phyloP scores from a whole-genome alignment of 2,329 filamentous ascomycete species.

The Nannizziopsis arthrosporioides region DNA sequence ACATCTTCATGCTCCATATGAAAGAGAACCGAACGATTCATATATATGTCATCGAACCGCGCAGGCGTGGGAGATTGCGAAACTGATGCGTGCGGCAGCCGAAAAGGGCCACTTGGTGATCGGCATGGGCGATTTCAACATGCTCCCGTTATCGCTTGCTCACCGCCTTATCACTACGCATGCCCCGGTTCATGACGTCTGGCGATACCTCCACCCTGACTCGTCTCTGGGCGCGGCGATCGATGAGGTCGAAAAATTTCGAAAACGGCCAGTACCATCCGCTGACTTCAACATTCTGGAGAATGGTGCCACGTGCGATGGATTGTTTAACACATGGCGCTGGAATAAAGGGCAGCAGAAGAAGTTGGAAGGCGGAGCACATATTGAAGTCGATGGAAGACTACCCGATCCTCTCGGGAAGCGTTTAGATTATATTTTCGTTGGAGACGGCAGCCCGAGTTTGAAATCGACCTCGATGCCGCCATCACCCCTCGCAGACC shows the following conservation, averaged over 20 bases:
- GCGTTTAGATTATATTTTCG: constrained; percentile 89
- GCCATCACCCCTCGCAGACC: neutral
- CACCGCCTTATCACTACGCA: constrained; percentile 72
- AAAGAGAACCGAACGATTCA: constrained; percentile 63
- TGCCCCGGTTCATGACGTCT: constrained; percentile 67
- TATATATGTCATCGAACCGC: constrained; percentile 85
- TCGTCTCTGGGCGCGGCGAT: constrained; percentile 66
- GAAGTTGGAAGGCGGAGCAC: constrained; percentile 51
- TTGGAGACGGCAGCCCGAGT: constrained; percentile 41
- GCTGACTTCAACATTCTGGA: constrained; percentile 64
- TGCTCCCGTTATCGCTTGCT: constrained; percentile 75
- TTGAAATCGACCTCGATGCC: neutral
- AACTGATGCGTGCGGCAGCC: constrained; percentile 69
- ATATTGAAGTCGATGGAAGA: constrained; percentile 53
- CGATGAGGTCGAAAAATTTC: constrained; percentile 54
- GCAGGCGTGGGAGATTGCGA: constrained; percentile 90
- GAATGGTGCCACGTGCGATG: constrained; percentile 83
- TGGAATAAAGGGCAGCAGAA: constrained; percentile 66
- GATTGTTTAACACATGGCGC: constrained; percentile 81
- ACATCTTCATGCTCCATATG: constrained; percentile 82
- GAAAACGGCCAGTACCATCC: constrained; percentile 57
- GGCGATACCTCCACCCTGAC: constrained; percentile 72
- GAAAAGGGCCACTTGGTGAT: constrained; percentile 74
- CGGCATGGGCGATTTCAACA: constrained; percentile 90
- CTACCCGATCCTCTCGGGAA: constrained; percentile 65